Evolutionary conservation across 2,329 filamentous ascomycete genomes (phyloP), one percentile per base, ranked within the genome.

Genomic region (Zymoseptoria ardabiliae): DNA sequence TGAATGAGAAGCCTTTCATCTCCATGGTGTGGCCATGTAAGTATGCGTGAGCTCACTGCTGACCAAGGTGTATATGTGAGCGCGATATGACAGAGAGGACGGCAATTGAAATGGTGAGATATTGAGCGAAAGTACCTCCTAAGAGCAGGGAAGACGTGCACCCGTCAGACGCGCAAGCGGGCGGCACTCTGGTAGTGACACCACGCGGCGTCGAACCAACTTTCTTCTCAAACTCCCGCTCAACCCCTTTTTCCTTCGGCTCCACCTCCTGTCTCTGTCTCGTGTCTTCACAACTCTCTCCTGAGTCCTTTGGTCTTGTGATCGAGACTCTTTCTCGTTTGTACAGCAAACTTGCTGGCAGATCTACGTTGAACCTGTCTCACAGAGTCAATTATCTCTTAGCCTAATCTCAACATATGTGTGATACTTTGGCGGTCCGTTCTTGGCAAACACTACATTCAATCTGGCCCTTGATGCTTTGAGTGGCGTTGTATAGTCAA

Each of bases 1-100:
- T 56, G 54, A 55, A 22, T 17, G 55, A 53, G 22, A 41, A 41
- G 41, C 57, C 54, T 50, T 62, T 58, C 60, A 59, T 53, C 20
- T 58, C 57, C 57, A 58, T 62, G 49, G 51, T 45, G 48, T 49
- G 19, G 60, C 51, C 60, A 59, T 62, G 11, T 30, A 30, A 30
- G 55, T 23, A 22, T 28, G 25, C 25, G 25, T 28, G 25, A 28
- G 25, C 25, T 28, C 25, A 28, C 25, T 28, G 25, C 25, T 28
- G 25, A 28, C 25, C 25, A 28, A 28, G 25, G 25, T 28, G 9
- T 28, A 28, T 28, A 8, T 17, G 11, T 1, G 5, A 41, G 35
- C 9, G 11, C 17, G 35, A 45, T n/a, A 17, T 45, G 4, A 7
- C 13, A 13, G 13, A 4, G 11, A n/a, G 35, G 35, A 45, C 35